Evolutionary conservation across 2,329 filamentous ascomycete genomes (phyloP).

Genomic region (Lasiodiplodia sp.): DNA sequence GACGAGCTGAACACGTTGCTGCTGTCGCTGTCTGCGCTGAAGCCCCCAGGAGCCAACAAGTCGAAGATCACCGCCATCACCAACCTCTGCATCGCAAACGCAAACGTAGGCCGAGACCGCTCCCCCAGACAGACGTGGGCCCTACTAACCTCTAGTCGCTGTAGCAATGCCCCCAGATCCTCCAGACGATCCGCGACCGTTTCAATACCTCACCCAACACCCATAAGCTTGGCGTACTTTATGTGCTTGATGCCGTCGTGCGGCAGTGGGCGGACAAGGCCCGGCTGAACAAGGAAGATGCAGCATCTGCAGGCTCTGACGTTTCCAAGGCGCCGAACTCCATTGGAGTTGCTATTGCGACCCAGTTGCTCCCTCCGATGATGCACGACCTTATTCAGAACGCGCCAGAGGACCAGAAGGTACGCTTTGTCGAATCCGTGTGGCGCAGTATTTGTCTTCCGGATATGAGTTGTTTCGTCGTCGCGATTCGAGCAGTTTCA

Average conservation of each 20-base stretch:
- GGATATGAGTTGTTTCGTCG: not conserved
- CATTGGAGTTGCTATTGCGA: slow-evolving; percentile 74
- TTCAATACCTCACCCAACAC: slow-evolving; percentile 94
- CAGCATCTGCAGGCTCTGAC: slow-evolving; percentile 76
- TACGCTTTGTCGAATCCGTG: slow-evolving; percentile 69
- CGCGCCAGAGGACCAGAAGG: slow-evolving; percentile 89
- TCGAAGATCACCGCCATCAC: slow-evolving; percentile 91
- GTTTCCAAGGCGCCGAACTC: slow-evolving; percentile 24
- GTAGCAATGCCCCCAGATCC: slow-evolving; percentile 91
- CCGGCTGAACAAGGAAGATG: slow-evolving; percentile 78
- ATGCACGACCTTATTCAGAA: slow-evolving; percentile 94
- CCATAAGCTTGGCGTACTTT: slow-evolving; percentile 98
- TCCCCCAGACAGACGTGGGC: slow-evolving; percentile 70
- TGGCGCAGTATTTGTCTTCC: not conserved
- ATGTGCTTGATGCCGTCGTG: slow-evolving; percentile 99
- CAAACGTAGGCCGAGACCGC: slow-evolving; percentile 27
- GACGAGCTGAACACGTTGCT: slow-evolving; percentile 89
- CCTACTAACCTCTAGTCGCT: slow-evolving; percentile 30
- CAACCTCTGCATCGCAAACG: slow-evolving; percentile 74
- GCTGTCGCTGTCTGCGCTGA: slow-evolving; percentile 88
- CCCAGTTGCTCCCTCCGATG: slow-evolving; percentile 88
- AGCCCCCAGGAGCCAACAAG: slow-evolving; percentile 92
- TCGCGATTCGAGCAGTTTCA: not conserved
- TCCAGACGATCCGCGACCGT: slow-evolving; percentile 95
- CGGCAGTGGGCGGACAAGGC: slow-evolving; percentile 98